These are phyloP conservation scores for Epichloe glyceriae DNA, from an alignment of 2,329 filamentous ascomycete species.

Conservation along the genomic window DNA sequence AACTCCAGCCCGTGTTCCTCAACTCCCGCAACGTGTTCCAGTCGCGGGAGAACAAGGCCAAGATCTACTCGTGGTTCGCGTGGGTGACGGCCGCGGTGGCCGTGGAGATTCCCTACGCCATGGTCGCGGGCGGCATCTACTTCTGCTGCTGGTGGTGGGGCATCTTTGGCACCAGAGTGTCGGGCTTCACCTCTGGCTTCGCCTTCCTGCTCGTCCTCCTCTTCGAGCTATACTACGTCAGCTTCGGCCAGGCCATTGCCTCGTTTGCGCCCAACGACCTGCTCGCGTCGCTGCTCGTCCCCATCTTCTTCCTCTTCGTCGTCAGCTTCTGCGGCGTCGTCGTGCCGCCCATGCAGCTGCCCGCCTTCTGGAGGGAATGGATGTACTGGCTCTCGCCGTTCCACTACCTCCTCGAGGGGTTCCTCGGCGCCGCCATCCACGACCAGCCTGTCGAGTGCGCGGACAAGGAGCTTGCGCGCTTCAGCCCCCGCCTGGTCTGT, in stretches of 20 bases:
- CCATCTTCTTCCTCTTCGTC: conserved; percentile 57
- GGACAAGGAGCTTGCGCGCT: conserved; percentile 44
- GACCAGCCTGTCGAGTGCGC: conserved; percentile 42
- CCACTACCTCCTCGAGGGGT: conserved; percentile 51
- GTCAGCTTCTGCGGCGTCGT: conserved; percentile 59
- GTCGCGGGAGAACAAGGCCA: conserved; percentile 60
- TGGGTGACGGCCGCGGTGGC: conserved; percentile 54
- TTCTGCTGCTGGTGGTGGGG: conserved; percentile 44
- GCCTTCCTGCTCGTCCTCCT: conserved; percentile 51
- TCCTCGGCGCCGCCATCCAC: conserved; percentile 43
- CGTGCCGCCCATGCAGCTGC: conserved; percentile 45
- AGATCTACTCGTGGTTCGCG: conserved; percentile 67
- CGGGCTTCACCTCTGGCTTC: conserved; percentile 46
- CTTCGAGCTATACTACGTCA: conserved; percentile 53
- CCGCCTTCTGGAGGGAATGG: conserved; percentile 49
- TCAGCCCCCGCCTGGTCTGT: conserved; percentile 44
- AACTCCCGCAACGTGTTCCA: conserved; percentile 54
- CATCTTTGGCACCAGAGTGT: conserved; percentile 33
- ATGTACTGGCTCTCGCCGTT: conserved; percentile 59
- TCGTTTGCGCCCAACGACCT: conserved; percentile 53
- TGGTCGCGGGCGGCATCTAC: conserved; percentile 44
- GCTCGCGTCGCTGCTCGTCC: conserved; percentile 52
- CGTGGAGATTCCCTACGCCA: conserved; percentile 56
- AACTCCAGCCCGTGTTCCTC: conserved; percentile 62
- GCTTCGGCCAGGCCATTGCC: conserved; percentile 55